Evolutionary conservation across 371 early-diverging fungal species (phyloP).

Genomic region (Mortierella sp.): DNA sequence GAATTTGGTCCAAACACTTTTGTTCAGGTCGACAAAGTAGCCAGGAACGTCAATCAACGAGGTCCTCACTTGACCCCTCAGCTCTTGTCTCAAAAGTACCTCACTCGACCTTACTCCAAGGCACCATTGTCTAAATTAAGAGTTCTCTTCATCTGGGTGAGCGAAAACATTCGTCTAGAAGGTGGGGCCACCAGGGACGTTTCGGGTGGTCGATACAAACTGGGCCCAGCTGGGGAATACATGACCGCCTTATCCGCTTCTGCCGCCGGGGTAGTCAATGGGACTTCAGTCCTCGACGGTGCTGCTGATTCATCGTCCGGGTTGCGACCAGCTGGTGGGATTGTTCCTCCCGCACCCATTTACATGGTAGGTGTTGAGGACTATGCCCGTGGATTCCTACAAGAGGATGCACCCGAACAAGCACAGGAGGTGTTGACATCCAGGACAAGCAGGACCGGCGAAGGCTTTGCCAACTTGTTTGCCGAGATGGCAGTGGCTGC

Average conservation of each 20-base stretch:
- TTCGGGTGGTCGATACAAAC: constrained; percentile 48
- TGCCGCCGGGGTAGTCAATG: too few relatives aligned
- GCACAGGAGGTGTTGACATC: constrained; percentile 58
- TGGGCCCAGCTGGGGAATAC: constrained; percentile 36
- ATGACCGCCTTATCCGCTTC: constrained; percentile 7
- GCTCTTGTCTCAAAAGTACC: constrained; percentile 62
- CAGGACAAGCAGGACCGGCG: constrained; percentile 56
- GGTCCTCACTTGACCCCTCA: constrained; percentile 62
- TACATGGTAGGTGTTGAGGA: constrained; percentile 42
- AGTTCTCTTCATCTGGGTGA: constrained; percentile 65
- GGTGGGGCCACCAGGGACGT: constrained; percentile 47
- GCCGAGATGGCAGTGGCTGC: constrained; percentile 66
- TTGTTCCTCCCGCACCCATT: neutral
- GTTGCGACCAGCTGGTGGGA: neutral
- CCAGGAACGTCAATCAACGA: constrained; percentile 65
- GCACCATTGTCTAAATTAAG: constrained; percentile 58
- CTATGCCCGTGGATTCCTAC: constrained; percentile 29
- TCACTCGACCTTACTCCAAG: constrained; percentile 62
- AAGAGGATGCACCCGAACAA: constrained; percentile 47
- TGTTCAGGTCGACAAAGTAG: constrained; percentile 63
- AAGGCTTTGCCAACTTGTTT: constrained; percentile 69
- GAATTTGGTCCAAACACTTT: constrained; percentile 51
- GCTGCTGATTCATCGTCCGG: neutral
- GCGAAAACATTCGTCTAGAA: constrained; percentile 62
- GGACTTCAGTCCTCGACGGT: too few relatives aligned